Evolutionary conservation across 2,329 filamentous ascomycete genomes (phyloP).

Genomic region (Botrytis elliptica): DNA sequence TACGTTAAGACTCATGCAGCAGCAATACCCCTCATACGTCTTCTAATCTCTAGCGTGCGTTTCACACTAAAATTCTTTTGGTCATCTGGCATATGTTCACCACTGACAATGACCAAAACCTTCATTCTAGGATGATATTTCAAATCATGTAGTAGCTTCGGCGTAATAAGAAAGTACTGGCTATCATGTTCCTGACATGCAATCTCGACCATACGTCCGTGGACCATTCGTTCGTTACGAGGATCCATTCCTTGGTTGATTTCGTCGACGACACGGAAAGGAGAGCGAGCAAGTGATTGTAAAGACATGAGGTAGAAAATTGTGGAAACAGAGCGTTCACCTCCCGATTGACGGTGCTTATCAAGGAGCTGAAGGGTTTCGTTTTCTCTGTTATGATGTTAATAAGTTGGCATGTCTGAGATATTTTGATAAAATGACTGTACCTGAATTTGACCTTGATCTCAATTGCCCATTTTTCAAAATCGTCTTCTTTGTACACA

Average conservation of each 20-base stretch:
- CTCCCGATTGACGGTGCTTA: slow-evolving; percentile 91
- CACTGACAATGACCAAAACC: slow-evolving; percentile 89
- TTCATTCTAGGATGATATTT: slow-evolving; percentile 90
- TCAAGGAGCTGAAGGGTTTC: slow-evolving; percentile 84
- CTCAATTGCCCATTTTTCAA: slow-evolving; percentile 89
- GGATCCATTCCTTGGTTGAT: slow-evolving; percentile 99
- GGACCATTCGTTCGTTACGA: slow-evolving; percentile 95
- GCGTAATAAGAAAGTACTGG: slow-evolving; percentile 96
- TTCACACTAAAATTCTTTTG: slow-evolving; percentile 37
- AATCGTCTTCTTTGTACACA: slow-evolving; percentile 87
- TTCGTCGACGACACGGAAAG: slow-evolving; percentile 97
- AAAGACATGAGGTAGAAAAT: slow-evolving; percentile 99
- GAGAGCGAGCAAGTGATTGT: slow-evolving; percentile 87
- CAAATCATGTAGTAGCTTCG: slow-evolving; percentile 83
- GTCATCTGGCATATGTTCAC: slow-evolving; percentile 66
- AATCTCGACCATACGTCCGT: slow-evolving; percentile 97
- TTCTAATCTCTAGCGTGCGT: slow-evolving; percentile 34
- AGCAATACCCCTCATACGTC: slow-evolving; percentile 30
- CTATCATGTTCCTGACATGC: slow-evolving; percentile 79
- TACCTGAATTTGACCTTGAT: slow-evolving; percentile 95
- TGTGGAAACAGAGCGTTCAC: slow-evolving; percentile 92
- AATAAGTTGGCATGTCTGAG: slow-evolving; percentile 9
- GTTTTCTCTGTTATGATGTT: slow-evolving; percentile 56
- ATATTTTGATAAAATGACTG: slow-evolving; percentile 34
- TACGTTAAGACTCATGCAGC: not conserved